Evolutionary conservation across 306 rosid species (phyloP).

Genomic region (Arachis stenosperma): DNA sequence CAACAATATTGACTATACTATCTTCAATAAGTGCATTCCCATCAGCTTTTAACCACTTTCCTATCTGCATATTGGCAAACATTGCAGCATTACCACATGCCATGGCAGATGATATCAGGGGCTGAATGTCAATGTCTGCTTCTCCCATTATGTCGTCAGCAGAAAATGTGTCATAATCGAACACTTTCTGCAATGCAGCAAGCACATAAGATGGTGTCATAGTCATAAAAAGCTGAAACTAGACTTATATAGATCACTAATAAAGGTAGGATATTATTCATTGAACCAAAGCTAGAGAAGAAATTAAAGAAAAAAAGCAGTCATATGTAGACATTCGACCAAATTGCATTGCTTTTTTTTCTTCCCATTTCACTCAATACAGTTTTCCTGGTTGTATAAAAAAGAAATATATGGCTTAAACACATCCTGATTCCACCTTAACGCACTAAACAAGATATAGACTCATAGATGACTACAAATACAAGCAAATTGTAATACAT

Average conservation of each 20-base stretch:
- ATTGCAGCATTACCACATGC: constrained; percentile 94
- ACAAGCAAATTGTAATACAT: background rate
- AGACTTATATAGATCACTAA: background rate
- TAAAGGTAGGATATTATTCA: constrained; percentile 11
- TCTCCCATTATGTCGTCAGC: constrained; percentile 99
- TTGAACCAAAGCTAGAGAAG: background rate
- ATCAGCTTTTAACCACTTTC: constrained; percentile 93
- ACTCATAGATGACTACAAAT: constrained; percentile 1
- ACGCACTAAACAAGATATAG: background rate
- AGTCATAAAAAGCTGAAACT: constrained; percentile 3
- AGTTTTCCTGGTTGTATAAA: background rate
- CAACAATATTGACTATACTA: constrained; percentile 74
- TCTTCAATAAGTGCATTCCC: constrained; percentile 83
- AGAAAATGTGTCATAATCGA: constrained; percentile 86
- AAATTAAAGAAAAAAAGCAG: constrained; percentile 7
- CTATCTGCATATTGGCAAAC: constrained; percentile 94
- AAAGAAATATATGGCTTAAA: background rate
- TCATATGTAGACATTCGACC: background rate
- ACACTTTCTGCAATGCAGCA: constrained; percentile 71
- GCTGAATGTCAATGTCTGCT: constrained; percentile 94
- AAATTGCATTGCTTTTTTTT: background rate
- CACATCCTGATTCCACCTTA: constrained; percentile 1
- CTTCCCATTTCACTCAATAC: background rate
- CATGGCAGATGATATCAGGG: constrained; percentile 89
- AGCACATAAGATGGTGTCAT: constrained; percentile 23